phyloP scores from a whole-genome alignment of 1,284 basidiomycete species.

The Ganoderma multipileum region DNA sequence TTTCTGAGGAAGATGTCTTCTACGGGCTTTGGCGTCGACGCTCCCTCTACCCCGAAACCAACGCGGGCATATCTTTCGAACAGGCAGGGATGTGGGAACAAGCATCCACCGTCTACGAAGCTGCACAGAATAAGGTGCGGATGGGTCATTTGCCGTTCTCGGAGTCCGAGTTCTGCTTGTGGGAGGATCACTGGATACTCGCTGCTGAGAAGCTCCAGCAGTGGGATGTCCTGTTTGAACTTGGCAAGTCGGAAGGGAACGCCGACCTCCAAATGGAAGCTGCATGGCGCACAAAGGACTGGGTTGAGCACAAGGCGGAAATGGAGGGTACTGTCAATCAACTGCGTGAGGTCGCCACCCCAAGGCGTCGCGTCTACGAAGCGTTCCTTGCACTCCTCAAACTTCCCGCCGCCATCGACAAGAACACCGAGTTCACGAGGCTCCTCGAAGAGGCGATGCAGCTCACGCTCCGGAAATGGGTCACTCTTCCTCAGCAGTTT shows the following conservation, averaged over 20 bases:
- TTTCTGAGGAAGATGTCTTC: constrained; percentile 97
- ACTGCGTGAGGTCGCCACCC: constrained; percentile 88
- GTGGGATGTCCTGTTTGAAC: constrained; percentile 94
- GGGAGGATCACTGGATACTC: constrained; percentile 99
- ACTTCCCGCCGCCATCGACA: constrained; percentile 67
- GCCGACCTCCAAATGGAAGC: constrained; percentile 94
- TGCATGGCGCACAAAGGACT: constrained; percentile 95
- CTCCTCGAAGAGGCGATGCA: constrained; percentile 98
- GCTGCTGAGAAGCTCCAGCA: constrained; percentile 97
- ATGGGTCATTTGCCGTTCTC: constrained; percentile 89
- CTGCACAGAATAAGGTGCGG: constrained; percentile 88
- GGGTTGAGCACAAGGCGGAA: constrained; percentile 82
- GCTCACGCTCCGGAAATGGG: constrained; percentile 96
- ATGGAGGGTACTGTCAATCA: constrained; percentile 88
- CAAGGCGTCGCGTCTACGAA: constrained; percentile 94
- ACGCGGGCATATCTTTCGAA: constrained; percentile 92
- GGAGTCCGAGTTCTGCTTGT: constrained; percentile 96
- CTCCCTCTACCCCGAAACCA: constrained; percentile 90
- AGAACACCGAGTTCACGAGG: constrained; percentile 83
- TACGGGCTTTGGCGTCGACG: constrained; percentile 96
- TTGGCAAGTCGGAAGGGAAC: constrained; percentile 93
- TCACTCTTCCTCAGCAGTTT: constrained; percentile 84
- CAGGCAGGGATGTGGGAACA: constrained; percentile 98
- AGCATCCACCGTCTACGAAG: constrained; percentile 90
- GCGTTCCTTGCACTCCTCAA: constrained; percentile 91